phyloP scores from a whole-genome alignment of 495 filamentous ascomycete species.

The Xylaria scruposa region DNA sequence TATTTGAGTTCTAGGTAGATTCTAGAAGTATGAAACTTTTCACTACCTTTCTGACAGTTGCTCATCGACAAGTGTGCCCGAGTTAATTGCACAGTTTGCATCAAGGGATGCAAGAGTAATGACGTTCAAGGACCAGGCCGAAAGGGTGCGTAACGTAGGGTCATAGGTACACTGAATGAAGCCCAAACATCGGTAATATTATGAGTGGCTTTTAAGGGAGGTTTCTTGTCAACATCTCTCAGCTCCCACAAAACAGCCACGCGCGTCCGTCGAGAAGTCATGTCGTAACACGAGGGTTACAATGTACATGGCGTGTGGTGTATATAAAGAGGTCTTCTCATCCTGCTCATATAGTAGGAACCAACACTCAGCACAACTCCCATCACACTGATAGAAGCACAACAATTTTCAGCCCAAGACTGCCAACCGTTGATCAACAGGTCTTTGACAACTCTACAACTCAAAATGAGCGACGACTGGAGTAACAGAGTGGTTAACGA shows the following conservation, averaged over 20 bases:
- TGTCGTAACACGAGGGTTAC: not conserved
- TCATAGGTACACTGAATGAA: not conserved
- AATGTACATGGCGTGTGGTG: not conserved
- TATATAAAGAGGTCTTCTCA: not conserved
- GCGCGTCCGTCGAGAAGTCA: not conserved
- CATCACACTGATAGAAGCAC: not conserved
- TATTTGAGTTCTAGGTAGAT: too few relatives aligned
- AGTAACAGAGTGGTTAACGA: too few relatives aligned
- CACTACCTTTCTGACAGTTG: too few relatives aligned
- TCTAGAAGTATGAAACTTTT: too few relatives aligned
- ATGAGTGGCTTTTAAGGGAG: not conserved
- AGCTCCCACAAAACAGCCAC: not conserved
- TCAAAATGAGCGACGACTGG: not conserved
- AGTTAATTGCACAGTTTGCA: too few relatives aligned
- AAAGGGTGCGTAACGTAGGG: not conserved
- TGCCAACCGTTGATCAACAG: not conserved
- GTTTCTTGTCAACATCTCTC: not conserved
- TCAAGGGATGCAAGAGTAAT: too few relatives aligned
- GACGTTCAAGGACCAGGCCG: not conserved
- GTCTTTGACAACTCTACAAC: not conserved
- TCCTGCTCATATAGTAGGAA: not conserved
- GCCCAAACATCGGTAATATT: not conserved
- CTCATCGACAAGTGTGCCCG: too few relatives aligned
- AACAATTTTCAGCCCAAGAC: not conserved
- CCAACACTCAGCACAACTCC: not conserved